Percentiles rank a stretch among this genome's conserved stretches.
Evolutionary conservation across 139 green algal genomes (phyloP).

Genomic region (Micromonas commoda): DNA sequence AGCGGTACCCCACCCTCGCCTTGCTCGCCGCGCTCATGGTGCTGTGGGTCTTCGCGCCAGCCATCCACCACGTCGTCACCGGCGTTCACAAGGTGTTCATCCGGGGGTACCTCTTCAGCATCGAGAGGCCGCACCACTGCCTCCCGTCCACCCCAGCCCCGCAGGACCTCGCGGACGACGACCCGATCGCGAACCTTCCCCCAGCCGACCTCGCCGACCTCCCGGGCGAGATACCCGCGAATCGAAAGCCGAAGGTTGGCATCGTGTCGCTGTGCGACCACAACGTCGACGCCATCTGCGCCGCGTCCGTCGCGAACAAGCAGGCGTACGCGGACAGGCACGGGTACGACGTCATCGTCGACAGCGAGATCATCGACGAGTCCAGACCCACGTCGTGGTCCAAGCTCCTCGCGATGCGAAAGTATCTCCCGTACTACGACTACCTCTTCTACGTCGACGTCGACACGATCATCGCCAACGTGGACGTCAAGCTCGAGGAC

Average conservation of each 20-base stretch:
- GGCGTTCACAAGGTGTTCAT: conserved; percentile 14
- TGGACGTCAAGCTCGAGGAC: conserved; percentile 6
- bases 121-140: conserved; percentile 9
- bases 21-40: background rate
- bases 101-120: background rate
- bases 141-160: background rate
- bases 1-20: background rate
- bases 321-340: conserved; percentile 23
- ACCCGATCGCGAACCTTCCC: background rate
- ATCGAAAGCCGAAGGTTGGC: conserved; percentile 7
- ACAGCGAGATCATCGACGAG: conserved; percentile 8
- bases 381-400: conserved; percentile 6
- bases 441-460: conserved; percentile 24
- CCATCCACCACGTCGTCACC: background rate
- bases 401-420: conserved; percentile 23
- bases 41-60: background rate
- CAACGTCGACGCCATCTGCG: conserved; percentile 17
- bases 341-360: conserved; percentile 17
- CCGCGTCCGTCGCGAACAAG: conserved; percentile 12
- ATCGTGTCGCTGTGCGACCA: conserved; percentile 14
- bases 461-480: conserved; percentile 7
- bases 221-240: background rate
- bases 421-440: conserved; percentile 22
- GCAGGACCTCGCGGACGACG: background rate
- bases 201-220: background rate